Evolutionary conservation across 1,284 basidiomycete genomes (phyloP).

Genomic region (Moesziomyces sp.): DNA sequence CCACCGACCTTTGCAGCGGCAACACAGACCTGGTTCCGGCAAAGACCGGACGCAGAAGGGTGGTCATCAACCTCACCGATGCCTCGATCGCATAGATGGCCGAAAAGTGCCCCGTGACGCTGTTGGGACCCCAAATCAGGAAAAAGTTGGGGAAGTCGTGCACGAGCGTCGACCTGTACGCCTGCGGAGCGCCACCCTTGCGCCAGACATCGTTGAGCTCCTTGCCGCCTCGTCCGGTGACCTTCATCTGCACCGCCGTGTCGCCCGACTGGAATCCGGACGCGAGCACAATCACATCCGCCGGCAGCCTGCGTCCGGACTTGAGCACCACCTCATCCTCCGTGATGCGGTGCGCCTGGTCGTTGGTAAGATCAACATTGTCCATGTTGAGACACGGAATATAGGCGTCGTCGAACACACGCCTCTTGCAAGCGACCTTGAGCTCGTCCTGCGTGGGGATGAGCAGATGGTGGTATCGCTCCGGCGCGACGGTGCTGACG

Average conservation of each 20-base stretch:
- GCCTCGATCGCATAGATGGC: slow-evolving; percentile 39
- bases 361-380: slow-evolving; percentile 42
- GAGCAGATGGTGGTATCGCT: slow-evolving; percentile 54
- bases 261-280: slow-evolving; percentile 47
- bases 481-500: slow-evolving; percentile 45
- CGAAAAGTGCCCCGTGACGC: slow-evolving; percentile 48
- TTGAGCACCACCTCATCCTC: slow-evolving; percentile 31
- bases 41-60: slow-evolving; percentile 26
- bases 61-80: slow-evolving; percentile 25
- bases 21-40: background rate
- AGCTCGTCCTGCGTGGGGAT: slow-evolving; percentile 46
- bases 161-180: slow-evolving; percentile 45
- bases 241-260: slow-evolving; percentile 28
- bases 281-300: slow-evolving; percentile 46
- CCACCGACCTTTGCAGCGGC: slow-evolving; percentile 7
- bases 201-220: slow-evolving; percentile 40
- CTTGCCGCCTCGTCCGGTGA: slow-evolving; percentile 31
- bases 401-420: slow-evolving; percentile 52
- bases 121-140: slow-evolving; percentile 47
- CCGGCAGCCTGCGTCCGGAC: slow-evolving; percentile 31
- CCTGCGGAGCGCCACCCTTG: slow-evolving; percentile 31
- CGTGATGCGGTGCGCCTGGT: slow-evolving; percentile 27
- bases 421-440: slow-evolving; percentile 49
- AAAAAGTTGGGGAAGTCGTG: slow-evolving; percentile 55
- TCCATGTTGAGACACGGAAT: slow-evolving; percentile 31